phyloP scores from a whole-genome alignment of 805 yeast genomes.

The Torulaspora maleeae region DNA sequence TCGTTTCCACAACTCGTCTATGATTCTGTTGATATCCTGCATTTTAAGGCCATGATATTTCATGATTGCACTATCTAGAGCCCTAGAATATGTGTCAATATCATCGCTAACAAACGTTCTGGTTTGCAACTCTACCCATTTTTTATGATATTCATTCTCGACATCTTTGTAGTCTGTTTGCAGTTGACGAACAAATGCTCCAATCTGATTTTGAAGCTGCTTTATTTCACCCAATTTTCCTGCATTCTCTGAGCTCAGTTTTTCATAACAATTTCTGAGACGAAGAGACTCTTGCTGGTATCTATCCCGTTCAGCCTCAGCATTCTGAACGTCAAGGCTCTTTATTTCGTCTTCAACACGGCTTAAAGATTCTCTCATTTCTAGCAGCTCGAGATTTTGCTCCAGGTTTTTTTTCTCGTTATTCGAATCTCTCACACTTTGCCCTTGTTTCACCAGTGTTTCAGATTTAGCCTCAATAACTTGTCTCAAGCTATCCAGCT shows the following conservation, averaged over 20 bases:
- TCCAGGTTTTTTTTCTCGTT: slow-evolving; percentile 58
- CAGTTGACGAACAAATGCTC: slow-evolving; percentile 53
- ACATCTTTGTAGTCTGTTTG: slow-evolving; percentile 66
- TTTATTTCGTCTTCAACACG: slow-evolving; percentile 39
- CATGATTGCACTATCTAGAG: slow-evolving; percentile 91
- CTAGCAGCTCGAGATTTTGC: slow-evolving; percentile 58
- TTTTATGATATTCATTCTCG: slow-evolving; percentile 57
- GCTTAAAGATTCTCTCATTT: slow-evolving; percentile 39
- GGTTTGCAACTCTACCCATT: slow-evolving; percentile 73
- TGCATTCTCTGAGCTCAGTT: slow-evolving; percentile 60
- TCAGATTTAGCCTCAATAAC: slow-evolving; percentile 19
- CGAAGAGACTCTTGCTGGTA: slow-evolving; percentile 54
- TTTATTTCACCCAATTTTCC: slow-evolving; percentile 80
- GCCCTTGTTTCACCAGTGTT: slow-evolving; percentile 29
- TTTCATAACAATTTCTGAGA: slow-evolving; percentile 48
- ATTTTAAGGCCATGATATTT: slow-evolving; percentile 83
- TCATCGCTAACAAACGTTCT: slow-evolving; percentile 75
- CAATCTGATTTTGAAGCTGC: slow-evolving; percentile 72
- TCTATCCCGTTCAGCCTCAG: slow-evolving; percentile 54
- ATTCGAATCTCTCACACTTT: slow-evolving; percentile 50
- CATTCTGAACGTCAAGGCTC: slow-evolving; percentile 49
- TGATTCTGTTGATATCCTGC: slow-evolving; percentile 83
- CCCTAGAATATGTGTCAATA: slow-evolving; percentile 72
- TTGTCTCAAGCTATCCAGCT: slow-evolving; percentile 18
- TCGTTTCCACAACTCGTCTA: slow-evolving; percentile 88